These are phyloP conservation scores for Chaetomiaceae sp. DNA, from an alignment of 2,329 filamentous ascomycete genomes.

Conservation along the genomic window DNA sequence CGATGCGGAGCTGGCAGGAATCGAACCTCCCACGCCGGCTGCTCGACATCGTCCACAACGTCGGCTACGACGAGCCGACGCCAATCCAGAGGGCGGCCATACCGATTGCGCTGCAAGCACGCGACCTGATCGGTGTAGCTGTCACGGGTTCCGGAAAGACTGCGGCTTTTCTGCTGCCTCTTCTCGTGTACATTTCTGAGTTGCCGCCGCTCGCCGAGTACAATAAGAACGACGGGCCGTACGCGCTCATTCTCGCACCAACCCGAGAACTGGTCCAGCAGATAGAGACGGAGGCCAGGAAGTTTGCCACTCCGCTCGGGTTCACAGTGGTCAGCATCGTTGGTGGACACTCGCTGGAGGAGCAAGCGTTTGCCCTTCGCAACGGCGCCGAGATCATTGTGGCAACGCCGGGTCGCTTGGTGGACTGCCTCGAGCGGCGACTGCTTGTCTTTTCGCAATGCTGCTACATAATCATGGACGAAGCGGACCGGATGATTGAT, in stretches of 20 bases:
- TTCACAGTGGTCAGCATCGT: slow-evolving; percentile 96
- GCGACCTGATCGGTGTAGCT: slow-evolving; percentile 96
- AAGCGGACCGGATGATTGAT: slow-evolving; percentile 98
- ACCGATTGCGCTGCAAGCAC: slow-evolving; percentile 83
- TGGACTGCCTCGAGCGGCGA: slow-evolving; percentile 92
- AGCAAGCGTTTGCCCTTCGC: slow-evolving; percentile 82
- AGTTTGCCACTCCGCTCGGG: slow-evolving; percentile 83
- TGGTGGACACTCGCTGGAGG: slow-evolving; percentile 92
- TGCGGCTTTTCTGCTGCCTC: slow-evolving; percentile 83
- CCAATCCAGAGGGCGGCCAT: slow-evolving; percentile 92
- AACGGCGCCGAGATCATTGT: slow-evolving; percentile 97
- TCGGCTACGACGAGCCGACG: slow-evolving; percentile 87
- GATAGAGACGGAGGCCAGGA: slow-evolving; percentile 88
- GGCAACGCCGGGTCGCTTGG: slow-evolving; percentile 92
- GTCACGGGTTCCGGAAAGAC: slow-evolving; percentile 99
- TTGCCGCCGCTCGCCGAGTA: slow-evolving; percentile 76
- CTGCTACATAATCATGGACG: slow-evolving; percentile 98
- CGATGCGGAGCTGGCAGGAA: slow-evolving; percentile 92
- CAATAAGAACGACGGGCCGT: slow-evolving; percentile 91
- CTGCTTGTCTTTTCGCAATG: slow-evolving; percentile 91
- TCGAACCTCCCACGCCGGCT: slow-evolving; percentile 71
- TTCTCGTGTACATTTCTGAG: slow-evolving; percentile 91
- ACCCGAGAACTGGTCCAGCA: slow-evolving; percentile 97
- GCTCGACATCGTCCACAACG: slow-evolving; percentile 72
- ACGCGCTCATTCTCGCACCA: slow-evolving; percentile 92